These are phyloP conservation scores for Barnettozyma sucrosica DNA, from an alignment of 805 yeast species.

Conservation along the genomic window DNA sequence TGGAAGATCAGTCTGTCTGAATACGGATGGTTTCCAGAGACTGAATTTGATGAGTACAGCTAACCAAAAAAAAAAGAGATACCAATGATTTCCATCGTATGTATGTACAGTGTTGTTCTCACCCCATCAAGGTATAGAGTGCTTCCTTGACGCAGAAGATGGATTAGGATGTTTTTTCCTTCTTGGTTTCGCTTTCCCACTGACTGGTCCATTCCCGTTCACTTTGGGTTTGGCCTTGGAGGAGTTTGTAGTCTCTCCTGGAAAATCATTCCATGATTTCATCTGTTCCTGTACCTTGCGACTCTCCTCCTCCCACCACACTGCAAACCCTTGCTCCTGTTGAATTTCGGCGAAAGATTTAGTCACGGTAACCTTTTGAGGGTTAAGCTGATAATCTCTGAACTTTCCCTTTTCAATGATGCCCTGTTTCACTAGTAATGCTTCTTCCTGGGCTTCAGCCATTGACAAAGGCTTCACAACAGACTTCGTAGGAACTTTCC, in stretches of 20 bases:
- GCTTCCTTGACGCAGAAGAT: not conserved
- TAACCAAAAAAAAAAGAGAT: no score
- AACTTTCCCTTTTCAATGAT: slow-evolving; percentile 23
- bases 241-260: not conserved
- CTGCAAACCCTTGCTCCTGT: slow-evolving; percentile 77
- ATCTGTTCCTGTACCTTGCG: slow-evolving; percentile 48
- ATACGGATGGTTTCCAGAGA: slow-evolving; percentile 67
- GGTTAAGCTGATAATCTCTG: slow-evolving; percentile 8
- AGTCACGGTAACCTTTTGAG: slow-evolving; percentile 8
- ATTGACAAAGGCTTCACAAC: slow-evolving; percentile 15
- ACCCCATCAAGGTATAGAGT: not conserved
- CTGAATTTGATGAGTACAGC: slow-evolving; percentile 22
- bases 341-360: slow-evolving; percentile 63
- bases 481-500: slow-evolving; percentile 17
- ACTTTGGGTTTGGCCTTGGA: slow-evolving; percentile 4
- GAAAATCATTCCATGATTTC: slow-evolving; percentile 7
- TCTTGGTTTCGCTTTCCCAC: slow-evolving; percentile 1
- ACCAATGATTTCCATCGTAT: not conserved
- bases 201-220: not conserved
- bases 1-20: slow-evolving; percentile 35
- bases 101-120: not conserved
- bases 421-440: slow-evolving; percentile 22
- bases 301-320: slow-evolving; percentile 85
- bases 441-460: slow-evolving; percentile 18
- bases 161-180: slow-evolving; percentile 4